phyloP scores from a whole-genome alignment of 225 moss, liverwort and hornwort genomes.

The Ulota crispa region DNA sequence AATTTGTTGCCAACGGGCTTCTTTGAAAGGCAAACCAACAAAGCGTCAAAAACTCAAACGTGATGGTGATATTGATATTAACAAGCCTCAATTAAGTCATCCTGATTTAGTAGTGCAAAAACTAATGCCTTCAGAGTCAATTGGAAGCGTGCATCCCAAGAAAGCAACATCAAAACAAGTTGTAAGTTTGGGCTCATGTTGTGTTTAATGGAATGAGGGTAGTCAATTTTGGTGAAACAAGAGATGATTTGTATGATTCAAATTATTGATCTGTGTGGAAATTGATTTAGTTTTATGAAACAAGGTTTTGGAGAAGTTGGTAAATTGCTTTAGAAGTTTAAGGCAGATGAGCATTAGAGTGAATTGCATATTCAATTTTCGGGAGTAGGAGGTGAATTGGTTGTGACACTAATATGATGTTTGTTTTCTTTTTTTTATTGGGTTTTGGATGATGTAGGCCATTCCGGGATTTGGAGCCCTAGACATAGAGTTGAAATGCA shows the following conservation, averaged over 20 bases:
- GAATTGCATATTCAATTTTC: too few relatives aligned
- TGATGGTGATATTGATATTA: background rate
- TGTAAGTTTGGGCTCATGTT: background rate
- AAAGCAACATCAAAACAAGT: fast-evolving
- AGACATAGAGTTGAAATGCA: background rate
- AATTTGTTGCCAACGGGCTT: fast-evolving
- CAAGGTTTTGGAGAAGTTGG: too few relatives aligned
- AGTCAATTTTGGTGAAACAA: fast-evolving
- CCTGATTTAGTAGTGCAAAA: fast-evolving
- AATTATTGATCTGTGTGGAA: too few relatives aligned
- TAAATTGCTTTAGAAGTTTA: too few relatives aligned
- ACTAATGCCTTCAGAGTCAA: fast-evolving
- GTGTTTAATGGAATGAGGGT: too few relatives aligned
- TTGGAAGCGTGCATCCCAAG: fast-evolving
- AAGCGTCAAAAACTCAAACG: background rate
- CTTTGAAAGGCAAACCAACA: fast-evolving
- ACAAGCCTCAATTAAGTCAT: fast-evolving
- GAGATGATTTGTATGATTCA: background rate
- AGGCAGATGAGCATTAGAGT: too few relatives aligned
- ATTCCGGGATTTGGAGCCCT: fast-evolving
- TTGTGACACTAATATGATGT: too few relatives aligned
- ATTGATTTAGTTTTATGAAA: too few relatives aligned
- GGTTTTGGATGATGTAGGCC: background rate
- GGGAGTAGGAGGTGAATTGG: too few relatives aligned
- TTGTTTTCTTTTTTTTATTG: too few relatives aligned